Base-by-base conservation (phyloP, 768 basidiomycete genomes). In the Russula vinacea region DNA sequence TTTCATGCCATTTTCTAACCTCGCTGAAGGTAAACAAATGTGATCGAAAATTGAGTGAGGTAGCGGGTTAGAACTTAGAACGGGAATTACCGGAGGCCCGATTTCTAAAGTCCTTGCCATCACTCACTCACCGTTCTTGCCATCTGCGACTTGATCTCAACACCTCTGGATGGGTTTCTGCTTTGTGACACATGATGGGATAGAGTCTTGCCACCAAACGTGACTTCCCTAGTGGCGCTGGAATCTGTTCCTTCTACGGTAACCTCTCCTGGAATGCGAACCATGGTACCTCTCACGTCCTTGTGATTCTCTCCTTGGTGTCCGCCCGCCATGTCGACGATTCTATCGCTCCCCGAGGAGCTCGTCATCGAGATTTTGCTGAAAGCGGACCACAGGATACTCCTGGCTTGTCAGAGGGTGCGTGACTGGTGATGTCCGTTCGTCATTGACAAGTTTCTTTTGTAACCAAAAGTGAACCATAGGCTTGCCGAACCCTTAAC, bases 291-390 rank as follows among this genome's bases (percentile, higher is more conserved):
- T 14, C 13, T 2, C 45, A n/a, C 51, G n/a, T 54, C 35, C 59
- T 53, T 22, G 39, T 60, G 51, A 53, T 26, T 53, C 29, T 53
- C 62, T 33, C 49, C 3, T 39, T 40, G 24, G 26, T 14, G 44
- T 10, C 11, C 14, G 10, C 45, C 29, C 17, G 9, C 8, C 44
- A 64, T 64, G 62, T 64, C 62, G 35, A 64, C 22, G 5, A 49
- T 64, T 14, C 52, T 64, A 14, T 54, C 62, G 1, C 62, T 64
- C n/a, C 62, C 62, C 9, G 62, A 64, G 24, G 62, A 64, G 22
- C 62, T 64, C 45, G 40, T 64, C 35, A 49, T 59, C 14, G 62
- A 64, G 32, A 59, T 59, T n/a, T 40, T 64, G 62, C 9, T 40
- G 10, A 64, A 59, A 5, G 62, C 57, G 0, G 62, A 64, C 35